Evolutionary conservation across 192 early-diverging fungal genomes (phyloP), one percentile per base, ranked within the genome.

Genomic region (Coemansia sp.): DNA sequence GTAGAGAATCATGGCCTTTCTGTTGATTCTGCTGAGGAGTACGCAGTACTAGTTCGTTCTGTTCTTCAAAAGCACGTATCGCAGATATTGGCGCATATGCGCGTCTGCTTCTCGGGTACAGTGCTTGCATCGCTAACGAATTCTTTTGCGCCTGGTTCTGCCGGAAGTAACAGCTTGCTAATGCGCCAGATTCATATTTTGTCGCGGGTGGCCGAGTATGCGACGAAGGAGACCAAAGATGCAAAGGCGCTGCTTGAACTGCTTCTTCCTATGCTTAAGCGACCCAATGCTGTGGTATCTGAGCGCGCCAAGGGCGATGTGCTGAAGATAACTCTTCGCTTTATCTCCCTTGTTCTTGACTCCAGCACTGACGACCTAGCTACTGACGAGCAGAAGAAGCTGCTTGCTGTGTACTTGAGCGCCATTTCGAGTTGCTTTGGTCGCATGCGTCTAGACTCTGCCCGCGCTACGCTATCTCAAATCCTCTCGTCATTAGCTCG

Each of bases 241-340:
- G 89, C 93, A 10, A 82, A 85, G 49, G 83, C 79, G 31, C 69
- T 98, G 27, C 62, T 96, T 19, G 87, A 90, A 14, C 83, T 97
- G 27, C 63, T 99, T 58, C 69, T 95, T 57, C 96, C 97, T 28
- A 87, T 88, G 62, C 73, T 95, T 30, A 88, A 89, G 60, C 86
- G 87, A 47, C 87, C 87, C 23, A 65, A 86, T 52, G 81, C 83
- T 31, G 32, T 83, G 3, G 88, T 98, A 7, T 84, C 91, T 0
- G 94, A 96, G 73, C 72, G 81, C 31, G 88, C 87, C 30, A 98
- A 98, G 74, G 80, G 84, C 3, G 84, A 97, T 53, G 92, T 99
- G 30, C 81, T 98, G 25, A 60, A 76, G 10, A 92, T 96, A 41
- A 88, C 94, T 73, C 71, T 73, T 30, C 82, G 89, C 56, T 95